Evolutionary conservation across 31 red algal genomes (phyloP).

Genomic region (Odonthalia washingtoniensis): DNA sequence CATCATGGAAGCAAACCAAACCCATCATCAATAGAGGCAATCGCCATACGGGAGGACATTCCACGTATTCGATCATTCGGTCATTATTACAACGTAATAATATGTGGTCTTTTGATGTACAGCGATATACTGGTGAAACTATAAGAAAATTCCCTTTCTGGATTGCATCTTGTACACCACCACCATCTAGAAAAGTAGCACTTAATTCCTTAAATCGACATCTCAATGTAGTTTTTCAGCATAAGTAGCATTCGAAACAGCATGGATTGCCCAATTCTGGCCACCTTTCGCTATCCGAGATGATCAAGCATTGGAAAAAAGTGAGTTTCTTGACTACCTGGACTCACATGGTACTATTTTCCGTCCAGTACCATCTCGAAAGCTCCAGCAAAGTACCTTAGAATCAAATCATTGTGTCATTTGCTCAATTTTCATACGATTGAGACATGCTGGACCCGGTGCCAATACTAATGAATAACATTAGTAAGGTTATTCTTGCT

Average conservation of each 20-base stretch:
- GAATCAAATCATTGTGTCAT: constrained; percentile 43
- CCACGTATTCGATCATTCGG: constrained; percentile 15
- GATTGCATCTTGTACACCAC: background rate
- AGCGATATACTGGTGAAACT: background rate
- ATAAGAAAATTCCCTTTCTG: constrained; percentile 25
- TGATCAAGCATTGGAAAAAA: constrained; percentile 16
- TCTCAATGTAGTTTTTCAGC: constrained; percentile 24
- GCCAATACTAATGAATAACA: no score
- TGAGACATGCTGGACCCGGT: constrained; percentile 3
- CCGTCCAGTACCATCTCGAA: background rate
- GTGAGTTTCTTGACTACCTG: background rate
- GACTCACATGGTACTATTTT: background rate
- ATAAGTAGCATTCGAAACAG: background rate
- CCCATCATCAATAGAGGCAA: constrained; percentile 10
- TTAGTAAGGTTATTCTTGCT: no score
- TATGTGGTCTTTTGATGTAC: background rate
- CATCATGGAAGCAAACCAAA: no score
- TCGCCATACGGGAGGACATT: constrained; percentile 20
- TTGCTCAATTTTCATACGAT: constrained; percentile 6
- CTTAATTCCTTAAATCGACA: background rate
- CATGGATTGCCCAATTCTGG: constrained; percentile 40
- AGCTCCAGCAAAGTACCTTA: constrained; percentile 5
- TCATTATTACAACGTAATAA: constrained; percentile 19
- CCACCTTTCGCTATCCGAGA: background rate
- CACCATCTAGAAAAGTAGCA: constrained; percentile 29